A percentile compares a stretch with the other conserved stretches of the same genome.
These are phyloP conservation scores for Suillus hirtellus DNA, from an alignment of 768 basidiomycete genomes.

Conservation along the genomic window DNA sequence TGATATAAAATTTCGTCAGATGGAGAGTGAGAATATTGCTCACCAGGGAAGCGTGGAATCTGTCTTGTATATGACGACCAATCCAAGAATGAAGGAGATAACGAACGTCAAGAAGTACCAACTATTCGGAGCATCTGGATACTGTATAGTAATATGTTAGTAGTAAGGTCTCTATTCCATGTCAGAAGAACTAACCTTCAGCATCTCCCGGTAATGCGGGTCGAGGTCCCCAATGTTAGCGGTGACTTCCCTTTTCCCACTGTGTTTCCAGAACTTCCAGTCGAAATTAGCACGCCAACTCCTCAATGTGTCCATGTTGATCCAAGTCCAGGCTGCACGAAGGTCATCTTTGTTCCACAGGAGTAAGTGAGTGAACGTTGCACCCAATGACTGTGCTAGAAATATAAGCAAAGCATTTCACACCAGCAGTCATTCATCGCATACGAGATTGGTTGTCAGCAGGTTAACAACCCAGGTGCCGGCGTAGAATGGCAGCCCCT, in stretches of 20 bases:
- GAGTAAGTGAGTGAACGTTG: conserved; percentile 51
- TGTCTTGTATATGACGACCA: conserved; percentile 55
- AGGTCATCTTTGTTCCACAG: conserved; percentile 58
- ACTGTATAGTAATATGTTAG: conserved; percentile 19
- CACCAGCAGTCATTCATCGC: neutral
- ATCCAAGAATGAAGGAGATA: conserved; percentile 47
- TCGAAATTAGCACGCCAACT: conserved; percentile 38
- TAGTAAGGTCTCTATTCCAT: conserved; percentile 6
- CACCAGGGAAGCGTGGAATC: conserved; percentile 58
- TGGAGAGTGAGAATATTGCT: conserved; percentile 8
- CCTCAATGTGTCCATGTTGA: conserved; percentile 31
- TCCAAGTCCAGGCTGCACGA: conserved; percentile 47
- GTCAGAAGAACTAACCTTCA: conserved; percentile 30
- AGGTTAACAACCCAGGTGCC: conserved; percentile 26
- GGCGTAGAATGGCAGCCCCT: conserved; percentile 37
- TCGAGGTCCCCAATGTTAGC: conserved; percentile 45
- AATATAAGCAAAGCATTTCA: conserved; percentile 24
- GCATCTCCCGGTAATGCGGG: conserved; percentile 57
- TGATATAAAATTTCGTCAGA: neutral
- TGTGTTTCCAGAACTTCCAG: conserved; percentile 37
- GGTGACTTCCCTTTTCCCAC: conserved; percentile 23
- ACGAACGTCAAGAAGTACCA: conserved; percentile 34
- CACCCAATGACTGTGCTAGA: conserved; percentile 39
- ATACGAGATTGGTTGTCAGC: conserved; percentile 17
- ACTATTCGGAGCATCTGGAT: conserved; percentile 33